Percentiles rank a stretch among this genome's conserved stretches.
Conservation (phyloP, 805 yeast species). For the Kuraishia capsulata region DNA sequence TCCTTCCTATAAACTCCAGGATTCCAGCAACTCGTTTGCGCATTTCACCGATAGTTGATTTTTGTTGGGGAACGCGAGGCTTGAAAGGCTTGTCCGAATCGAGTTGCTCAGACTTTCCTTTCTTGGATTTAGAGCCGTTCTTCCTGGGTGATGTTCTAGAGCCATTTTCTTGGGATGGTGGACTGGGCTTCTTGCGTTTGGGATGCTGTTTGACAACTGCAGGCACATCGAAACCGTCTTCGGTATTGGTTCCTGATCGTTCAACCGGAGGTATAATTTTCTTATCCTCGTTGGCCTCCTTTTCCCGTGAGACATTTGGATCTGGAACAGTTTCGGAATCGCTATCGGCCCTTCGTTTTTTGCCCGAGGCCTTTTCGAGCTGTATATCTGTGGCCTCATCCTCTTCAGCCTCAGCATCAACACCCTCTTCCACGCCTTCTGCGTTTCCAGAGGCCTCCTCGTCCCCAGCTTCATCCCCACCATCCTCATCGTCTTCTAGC, state of each 20-base stretch:
- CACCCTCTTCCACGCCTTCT: constrained; percentile 6
- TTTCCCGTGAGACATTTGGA: too few species aligned
- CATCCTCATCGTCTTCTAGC: background rate
- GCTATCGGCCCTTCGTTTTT: background rate
- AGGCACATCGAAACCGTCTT: constrained; percentile 6
- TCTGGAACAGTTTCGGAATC: constrained; percentile 1
- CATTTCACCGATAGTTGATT: constrained; percentile 75
- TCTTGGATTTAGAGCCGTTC: constrained; percentile 3
- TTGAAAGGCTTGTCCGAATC: constrained; percentile 64
- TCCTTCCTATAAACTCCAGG: constrained; percentile 80
- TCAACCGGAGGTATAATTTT: too few species aligned
- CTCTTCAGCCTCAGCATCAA: background rate
- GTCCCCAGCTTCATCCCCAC: background rate
- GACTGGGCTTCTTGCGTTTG: constrained; percentile 4
- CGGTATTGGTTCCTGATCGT: too few species aligned
- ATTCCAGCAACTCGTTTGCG: constrained; percentile 83
- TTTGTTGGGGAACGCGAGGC: constrained; percentile 75
- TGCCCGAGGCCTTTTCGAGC: background rate
- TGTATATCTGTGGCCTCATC: background rate
- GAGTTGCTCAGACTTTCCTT: constrained; percentile 25
- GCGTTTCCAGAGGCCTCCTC: background rate
- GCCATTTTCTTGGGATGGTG: constrained; percentile 5
- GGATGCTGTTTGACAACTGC: background rate
- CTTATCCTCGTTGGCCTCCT: constrained; percentile 10
- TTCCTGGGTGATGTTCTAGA: constrained; percentile 1